These are phyloP conservation scores for Saccharomycopsis fermentans DNA, from an alignment of 805 yeast genomes.

Conservation along the genomic window DNA sequence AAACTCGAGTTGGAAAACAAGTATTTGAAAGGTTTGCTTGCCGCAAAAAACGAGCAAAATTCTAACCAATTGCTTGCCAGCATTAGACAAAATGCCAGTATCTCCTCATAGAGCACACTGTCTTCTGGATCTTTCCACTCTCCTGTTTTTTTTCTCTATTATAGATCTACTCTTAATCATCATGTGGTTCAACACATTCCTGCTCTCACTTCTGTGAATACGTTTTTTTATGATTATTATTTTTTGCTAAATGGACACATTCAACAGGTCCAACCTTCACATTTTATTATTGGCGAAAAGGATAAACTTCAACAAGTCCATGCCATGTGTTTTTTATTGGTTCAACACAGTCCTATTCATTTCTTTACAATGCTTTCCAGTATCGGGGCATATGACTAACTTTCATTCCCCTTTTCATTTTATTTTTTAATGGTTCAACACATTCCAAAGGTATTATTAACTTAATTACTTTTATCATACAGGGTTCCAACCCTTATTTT, in stretches of 20 bases:
- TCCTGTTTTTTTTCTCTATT: too few species aligned
- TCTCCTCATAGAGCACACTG: slow-evolving; percentile 4
- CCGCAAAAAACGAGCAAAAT: slow-evolving; percentile 39
- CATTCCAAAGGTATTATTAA: not conserved
- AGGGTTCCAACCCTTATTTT: not conserved
- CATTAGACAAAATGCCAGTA: slow-evolving; percentile 29
- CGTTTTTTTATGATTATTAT: too few species aligned
- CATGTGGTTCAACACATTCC: too few species aligned
- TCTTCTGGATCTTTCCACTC: too few species aligned
- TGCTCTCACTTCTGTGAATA: too few species aligned
- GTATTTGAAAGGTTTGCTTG: slow-evolving; percentile 42
- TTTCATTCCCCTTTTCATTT: too few species aligned
- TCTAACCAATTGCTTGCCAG: slow-evolving; percentile 29
- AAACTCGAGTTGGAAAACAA: slow-evolving; percentile 54
- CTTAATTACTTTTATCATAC: not conserved
- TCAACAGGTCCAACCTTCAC: not conserved
- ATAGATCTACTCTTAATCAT: too few species aligned
- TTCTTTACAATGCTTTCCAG: not conserved
- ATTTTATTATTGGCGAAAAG: not conserved
- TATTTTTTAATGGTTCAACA: not conserved
- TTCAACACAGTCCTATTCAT: not conserved
- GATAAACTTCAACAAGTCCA: not conserved
- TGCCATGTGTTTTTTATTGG: not conserved
- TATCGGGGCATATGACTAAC: too few species aligned
- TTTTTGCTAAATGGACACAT: too few species aligned